Base-by-base conservation (phyloP, 73 alveolate genomes). In the Paramecium biaurelia region DNA sequence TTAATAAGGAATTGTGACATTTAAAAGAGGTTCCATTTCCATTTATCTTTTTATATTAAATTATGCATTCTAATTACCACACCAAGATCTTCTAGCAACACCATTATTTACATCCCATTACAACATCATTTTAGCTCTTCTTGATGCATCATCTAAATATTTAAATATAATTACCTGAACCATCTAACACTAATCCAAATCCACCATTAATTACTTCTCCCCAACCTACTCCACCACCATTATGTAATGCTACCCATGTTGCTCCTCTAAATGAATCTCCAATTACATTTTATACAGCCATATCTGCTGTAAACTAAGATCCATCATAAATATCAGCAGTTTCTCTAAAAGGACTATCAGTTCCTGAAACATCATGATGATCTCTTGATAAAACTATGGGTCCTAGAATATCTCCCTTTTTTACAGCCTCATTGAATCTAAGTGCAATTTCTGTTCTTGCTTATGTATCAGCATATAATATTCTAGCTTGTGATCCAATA, bases 161-260 rank as follows among this genome's bases (percentile, higher is more conserved):
- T 3, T 34, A 38, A 5, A 38, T 38, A 7, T 5, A 72, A 30
- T 21, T 72, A 72, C 86, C 86, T 72, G 86, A 35, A 38, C 97
- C 97, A 68, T 93, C 97, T 56, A 93, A 67, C 4, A 93, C 97
- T 90, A 93, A 70, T 92, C 97, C 97, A 63, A 93, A 93, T 37
- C 97, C 97, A 11, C 97, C 95, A 82, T 93, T 93, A 1, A 92
- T 92, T 2, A 93, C 97, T 67, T 93, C 95, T 11, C 97, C 97
- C 97, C 97, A 93, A 21, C 97, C 97, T 23, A 93, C 95, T 20
- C 97, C 97, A 32, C 97, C 97, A 11, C 97, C 97, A 85, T 93
- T 93, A 85, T 93, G 97, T 42, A 93, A 37, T n/a, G 95, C 84
- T 20, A 93, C 97, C 97, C 97, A 93, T 26, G 97, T 92, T 20